Base-by-base conservation (phyloP, 805 yeast genomes). In the Myxozyma neglecta region DNA sequence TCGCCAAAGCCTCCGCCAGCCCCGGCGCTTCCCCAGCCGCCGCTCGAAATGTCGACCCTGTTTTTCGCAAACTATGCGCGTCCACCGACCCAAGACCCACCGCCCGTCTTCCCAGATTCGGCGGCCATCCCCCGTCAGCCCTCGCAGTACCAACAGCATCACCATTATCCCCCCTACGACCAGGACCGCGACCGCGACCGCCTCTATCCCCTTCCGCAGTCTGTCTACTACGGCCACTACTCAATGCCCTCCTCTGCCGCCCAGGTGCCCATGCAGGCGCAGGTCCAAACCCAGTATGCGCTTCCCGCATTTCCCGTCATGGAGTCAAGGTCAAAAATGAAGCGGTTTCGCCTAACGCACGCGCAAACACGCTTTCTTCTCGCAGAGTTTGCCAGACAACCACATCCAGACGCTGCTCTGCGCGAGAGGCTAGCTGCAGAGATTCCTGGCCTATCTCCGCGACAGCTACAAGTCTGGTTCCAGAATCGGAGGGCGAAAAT, bases 381-480 rank as follows among this genome's bases (percentile, higher is more conserved):
- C 14, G 54, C 58, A 11, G 67, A 61, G 35, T 64, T 64, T 29
- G 60, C 59, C 8, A 39, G 56, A 11, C 60, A 64, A 43, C 67
- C 67, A 6, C 56, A 58, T 34, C 67, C 66, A 35, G 60, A 61
- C 40, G 59, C 60, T 3, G 51, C 44, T 11, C 48, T n/a, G 24
- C 62, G 67, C 46, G 66, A 62, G 44, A 45, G 63, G 14, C 61
- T 64, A 36, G 66, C 63, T 14, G 62, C 66, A 3, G 53, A 48
- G 36, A 62, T 64, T 11, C 66, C 67, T 7, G 67, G 67, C 7
- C 44, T 64, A 9, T 50, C 61, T 6, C 49, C 63, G 13, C 59
- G 67, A 8, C 66, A 64, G 45, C 55, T 64, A 37, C 67, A 64
- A 39, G 66, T 64, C n/a, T 64, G 67, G 67, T 64, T 64, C 53